Evolutionary conservation across 345 rosid species (phyloP), one percentile per base, ranked within the genome.

Genomic region (Nasturtium officinale): DNA sequence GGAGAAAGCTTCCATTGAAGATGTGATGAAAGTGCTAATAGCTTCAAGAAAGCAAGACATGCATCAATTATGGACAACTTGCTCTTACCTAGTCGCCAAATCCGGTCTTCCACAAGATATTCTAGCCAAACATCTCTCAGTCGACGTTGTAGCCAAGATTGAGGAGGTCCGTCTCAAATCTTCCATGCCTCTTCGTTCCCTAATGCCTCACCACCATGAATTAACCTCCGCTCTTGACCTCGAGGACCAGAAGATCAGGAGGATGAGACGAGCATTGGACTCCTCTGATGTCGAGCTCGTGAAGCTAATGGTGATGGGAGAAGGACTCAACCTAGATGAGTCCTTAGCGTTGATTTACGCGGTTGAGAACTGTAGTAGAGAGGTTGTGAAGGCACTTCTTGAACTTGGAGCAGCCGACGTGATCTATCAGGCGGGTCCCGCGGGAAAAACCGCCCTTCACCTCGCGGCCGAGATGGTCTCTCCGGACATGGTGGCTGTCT

Each of bases 271-370:
- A 26, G 99, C 99, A 4, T 72, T 96, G 4, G 98, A 96, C 80
- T 86, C 98, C 0, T 92, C 98, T 0, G 98, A 96, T 57, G 97
- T 96, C 1, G 98, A 96, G 60, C 87, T 96, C 0, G 97, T 96
- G 32, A 96, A 92, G 85, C 90, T 96, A 6, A 96, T 96, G 99
- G 99, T 96, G 21, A 96, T 96, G 99, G 98, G 98, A 11, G 99
- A 96, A 83, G 99, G 97, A 21, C 87, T 96, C 5, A 96, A 96
- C 73, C 84, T 96, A 9, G 95, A 92, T 60, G 97, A 96, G 69
- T 89, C 98, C 46, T 56, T 92, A 75, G 99, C 99, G 37, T 76
- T 92, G 38, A 86, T 92, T 69, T 92, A 96, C 61, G 97, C 99
- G 0, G 99, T 92, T 1, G 99, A 96, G 74, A 92, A 84, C 77